Evolutionary conservation across 2,329 filamentous ascomycete species (phyloP).

Genomic region (Nigrospora osmanthi): DNA sequence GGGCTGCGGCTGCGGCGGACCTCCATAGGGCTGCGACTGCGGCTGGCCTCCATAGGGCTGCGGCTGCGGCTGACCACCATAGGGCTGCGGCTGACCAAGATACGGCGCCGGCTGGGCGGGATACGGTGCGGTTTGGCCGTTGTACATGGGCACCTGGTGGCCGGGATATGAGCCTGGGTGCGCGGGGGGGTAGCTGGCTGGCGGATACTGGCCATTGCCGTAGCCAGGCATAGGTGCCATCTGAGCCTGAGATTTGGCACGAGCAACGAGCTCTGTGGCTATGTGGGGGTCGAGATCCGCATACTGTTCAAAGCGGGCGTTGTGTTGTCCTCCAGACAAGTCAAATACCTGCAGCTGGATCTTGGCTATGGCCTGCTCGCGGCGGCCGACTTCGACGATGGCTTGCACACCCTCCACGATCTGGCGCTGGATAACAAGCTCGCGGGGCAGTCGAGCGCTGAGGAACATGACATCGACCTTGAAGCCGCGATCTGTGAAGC

Average conservation of each 20-base stretch:
- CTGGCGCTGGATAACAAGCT: conserved; percentile 74
- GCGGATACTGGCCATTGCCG: conserved; percentile 13
- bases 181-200: conserved; percentile 12
- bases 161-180: background rate
- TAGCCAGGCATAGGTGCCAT: conserved; percentile 15
- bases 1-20: conserved; percentile 11
- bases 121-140: conserved; percentile 18
- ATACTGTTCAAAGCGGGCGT: conserved; percentile 82
- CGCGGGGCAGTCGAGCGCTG: conserved; percentile 66
- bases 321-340: conserved; percentile 63
- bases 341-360: conserved; percentile 83
- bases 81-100: too few species aligned
- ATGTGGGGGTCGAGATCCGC: conserved; percentile 70
- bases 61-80: too few species aligned
- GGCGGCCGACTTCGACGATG: conserved; percentile 67
- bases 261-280: conserved; percentile 72
- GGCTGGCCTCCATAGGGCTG: too few species aligned
- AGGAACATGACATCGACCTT: conserved; percentile 74
- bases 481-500: conserved; percentile 65
- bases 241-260: conserved; percentile 47
- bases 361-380: conserved; percentile 61
- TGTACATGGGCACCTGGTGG: conserved; percentile 1
- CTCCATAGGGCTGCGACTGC: conserved; percentile 1
- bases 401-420: conserved; percentile 84
- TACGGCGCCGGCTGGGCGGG: conserved; percentile 12